Conservation (phyloP, 2,329 filamentous ascomycete species). For the Colletotrichum simmondsii region DNA sequence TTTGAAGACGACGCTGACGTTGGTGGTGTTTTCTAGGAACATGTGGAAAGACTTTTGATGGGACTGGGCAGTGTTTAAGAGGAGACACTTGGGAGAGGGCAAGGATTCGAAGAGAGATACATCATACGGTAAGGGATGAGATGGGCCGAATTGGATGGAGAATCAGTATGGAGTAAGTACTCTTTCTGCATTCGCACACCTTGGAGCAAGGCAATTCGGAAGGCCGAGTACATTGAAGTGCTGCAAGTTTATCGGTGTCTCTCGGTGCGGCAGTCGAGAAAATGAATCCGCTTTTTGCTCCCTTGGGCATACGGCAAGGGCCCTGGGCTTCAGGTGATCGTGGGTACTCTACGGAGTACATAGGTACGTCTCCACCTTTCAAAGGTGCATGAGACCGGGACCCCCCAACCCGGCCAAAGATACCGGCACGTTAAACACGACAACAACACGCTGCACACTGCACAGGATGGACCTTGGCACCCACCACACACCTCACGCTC, state of each 20-base stretch:
- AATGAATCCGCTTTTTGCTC: neutral
- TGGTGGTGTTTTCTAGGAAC: neutral
- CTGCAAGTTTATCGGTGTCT: neutral
- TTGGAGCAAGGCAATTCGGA: neutral
- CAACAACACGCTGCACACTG: neutral
- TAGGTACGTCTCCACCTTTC: constrained; percentile 7
- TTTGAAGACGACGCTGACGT: neutral
- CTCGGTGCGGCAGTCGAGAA: neutral
- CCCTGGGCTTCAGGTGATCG: neutral
- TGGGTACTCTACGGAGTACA: neutral
- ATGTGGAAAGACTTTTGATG: neutral
- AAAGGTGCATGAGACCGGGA: constrained; percentile 2
- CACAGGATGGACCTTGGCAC: neutral
- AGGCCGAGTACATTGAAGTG: neutral
- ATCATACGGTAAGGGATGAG: neutral
- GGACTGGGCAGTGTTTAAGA: neutral
- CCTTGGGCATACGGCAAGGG: neutral
- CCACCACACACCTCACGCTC: too few relatives aligned
- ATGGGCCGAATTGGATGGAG: neutral
- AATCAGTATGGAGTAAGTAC: neutral
- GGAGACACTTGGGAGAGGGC: neutral
- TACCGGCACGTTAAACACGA: neutral
- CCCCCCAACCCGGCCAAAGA: constrained; percentile 12
- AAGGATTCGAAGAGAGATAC: too few relatives aligned
- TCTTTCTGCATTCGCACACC: neutral